Conservation (phyloP, 1,139 yeast species). For the Kurtzmaniella quercitrusa region DNA sequence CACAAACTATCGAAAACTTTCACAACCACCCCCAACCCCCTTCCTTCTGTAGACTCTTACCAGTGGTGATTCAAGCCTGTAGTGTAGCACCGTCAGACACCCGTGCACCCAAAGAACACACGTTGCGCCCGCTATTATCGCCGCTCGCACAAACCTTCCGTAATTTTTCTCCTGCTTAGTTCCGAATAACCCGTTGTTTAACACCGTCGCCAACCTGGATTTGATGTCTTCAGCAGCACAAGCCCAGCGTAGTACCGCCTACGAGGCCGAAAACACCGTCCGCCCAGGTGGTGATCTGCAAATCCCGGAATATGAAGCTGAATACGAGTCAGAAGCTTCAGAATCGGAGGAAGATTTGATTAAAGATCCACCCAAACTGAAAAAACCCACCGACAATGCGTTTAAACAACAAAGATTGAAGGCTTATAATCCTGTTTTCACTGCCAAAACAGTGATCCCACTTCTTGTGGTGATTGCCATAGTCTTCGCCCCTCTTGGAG, state of each 20-base stretch:
- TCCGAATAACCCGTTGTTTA: not conserved
- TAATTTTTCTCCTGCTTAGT: not conserved
- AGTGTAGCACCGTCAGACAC: too few relatives aligned
- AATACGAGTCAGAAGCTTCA: conserved; percentile 19
- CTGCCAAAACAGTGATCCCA: conserved; percentile 88
- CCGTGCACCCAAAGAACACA: not conserved
- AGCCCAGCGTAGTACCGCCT: not conserved
- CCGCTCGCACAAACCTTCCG: not conserved
- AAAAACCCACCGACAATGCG: conserved; percentile 56
- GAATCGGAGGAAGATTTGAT: conserved; percentile 12
- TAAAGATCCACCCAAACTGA: conserved; percentile 33
- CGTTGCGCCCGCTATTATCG: too few relatives aligned
- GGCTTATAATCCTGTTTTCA: conserved; percentile 66
- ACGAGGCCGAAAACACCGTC: not conserved
- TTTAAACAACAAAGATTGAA: conserved; percentile 57
- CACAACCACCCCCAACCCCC: too few relatives aligned
- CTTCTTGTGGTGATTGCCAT: conserved; percentile 69
- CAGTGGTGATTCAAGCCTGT: too few relatives aligned
- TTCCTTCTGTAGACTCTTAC: too few relatives aligned
- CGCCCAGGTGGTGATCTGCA: not conserved
- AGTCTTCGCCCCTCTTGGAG: conserved; percentile 90
- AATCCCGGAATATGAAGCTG: conserved; percentile 5
- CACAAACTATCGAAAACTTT: too few relatives aligned
- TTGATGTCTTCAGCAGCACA: not conserved
- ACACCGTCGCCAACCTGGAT: not conserved